Evolutionary conservation across 352 stramenopile genomes (phyloP).

Genomic region (Phytophthora multivora): DNA sequence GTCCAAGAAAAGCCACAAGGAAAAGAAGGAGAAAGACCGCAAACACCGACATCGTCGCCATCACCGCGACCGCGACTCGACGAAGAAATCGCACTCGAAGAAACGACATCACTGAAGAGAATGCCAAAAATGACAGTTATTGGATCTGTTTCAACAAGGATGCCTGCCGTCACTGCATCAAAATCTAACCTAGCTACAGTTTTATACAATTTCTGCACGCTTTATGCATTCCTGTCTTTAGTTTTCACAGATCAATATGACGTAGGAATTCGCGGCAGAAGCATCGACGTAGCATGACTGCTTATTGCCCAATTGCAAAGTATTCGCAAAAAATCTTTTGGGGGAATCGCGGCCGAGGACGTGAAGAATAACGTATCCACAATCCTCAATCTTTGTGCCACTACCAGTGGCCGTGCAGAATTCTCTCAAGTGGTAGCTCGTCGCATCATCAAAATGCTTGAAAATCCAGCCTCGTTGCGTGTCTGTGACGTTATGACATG

Average conservation of each 20-base stretch:
- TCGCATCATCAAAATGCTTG: background rate
- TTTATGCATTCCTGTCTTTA: background rate
- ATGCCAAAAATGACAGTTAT: constrained; percentile 1
- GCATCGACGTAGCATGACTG: background rate
- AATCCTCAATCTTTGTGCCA: background rate
- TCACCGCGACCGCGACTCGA: constrained; percentile 27
- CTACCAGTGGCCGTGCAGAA: background rate
- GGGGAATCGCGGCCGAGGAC: background rate
- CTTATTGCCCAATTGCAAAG: background rate
- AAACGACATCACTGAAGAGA: constrained; percentile 26
- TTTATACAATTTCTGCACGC: constrained; percentile 10
- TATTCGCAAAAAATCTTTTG: background rate
- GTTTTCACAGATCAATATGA: constrained; percentile 2
- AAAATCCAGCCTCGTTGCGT: background rate
- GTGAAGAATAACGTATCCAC: background rate
- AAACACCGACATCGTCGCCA: constrained; percentile 40
- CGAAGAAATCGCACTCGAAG: constrained; percentile 32
- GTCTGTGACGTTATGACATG: background rate
- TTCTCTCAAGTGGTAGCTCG: background rate
- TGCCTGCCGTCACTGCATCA: constrained; percentile 3
- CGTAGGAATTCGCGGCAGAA: background rate
- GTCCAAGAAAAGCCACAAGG: constrained; percentile 45
- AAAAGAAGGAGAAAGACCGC: constrained; percentile 54
- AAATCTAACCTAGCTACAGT: constrained; percentile 6
- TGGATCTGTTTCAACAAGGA: constrained; percentile 1